phyloP scores from a whole-genome alignment of 2,329 filamentous ascomycete genomes.

The Ophiostoma australiae region DNA sequence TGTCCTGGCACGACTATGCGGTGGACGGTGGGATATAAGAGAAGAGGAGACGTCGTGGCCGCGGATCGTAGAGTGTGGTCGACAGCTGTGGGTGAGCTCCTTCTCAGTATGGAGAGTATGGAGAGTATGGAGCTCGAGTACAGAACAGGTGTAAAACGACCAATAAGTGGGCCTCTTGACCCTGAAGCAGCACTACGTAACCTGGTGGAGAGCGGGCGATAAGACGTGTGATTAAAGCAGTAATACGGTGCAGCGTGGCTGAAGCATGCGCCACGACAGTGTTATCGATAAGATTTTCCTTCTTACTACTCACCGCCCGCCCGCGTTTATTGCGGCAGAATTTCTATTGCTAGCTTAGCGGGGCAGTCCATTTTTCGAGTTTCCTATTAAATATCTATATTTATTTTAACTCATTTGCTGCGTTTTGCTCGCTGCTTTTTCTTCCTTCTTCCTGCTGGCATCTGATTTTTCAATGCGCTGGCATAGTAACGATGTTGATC shows the following conservation, averaged over 20 bases:
- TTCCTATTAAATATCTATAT: neutral
- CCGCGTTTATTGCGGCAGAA: constrained; percentile 9
- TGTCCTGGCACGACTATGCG: neutral
- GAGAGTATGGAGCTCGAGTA: constrained; percentile 1
- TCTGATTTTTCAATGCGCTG: constrained; percentile 8
- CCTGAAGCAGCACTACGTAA: constrained; percentile 10
- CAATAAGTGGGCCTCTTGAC: neutral
- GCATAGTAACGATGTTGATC: neutral
- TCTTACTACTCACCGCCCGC: neutral
- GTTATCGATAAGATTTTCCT: neutral
- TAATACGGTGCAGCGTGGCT: neutral
- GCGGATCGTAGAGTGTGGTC: constrained; percentile 1
- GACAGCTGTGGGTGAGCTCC: constrained; percentile 7
- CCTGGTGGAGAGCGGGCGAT: neutral
- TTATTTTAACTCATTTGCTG: neutral
- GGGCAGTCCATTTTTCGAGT: neutral
- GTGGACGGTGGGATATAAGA: neutral
- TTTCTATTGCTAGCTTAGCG: neutral
- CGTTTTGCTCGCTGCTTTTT: neutral
- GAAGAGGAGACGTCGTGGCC: neutral
- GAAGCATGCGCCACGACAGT: neutral
- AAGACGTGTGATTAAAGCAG: neutral
- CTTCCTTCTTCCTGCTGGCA: neutral
- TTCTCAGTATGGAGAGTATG: neutral
- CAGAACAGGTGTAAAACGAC: constrained; percentile 10